Evolutionary conservation across 805 yeast species (phyloP).

Genomic region (Schwanniomyces sp.): DNA sequence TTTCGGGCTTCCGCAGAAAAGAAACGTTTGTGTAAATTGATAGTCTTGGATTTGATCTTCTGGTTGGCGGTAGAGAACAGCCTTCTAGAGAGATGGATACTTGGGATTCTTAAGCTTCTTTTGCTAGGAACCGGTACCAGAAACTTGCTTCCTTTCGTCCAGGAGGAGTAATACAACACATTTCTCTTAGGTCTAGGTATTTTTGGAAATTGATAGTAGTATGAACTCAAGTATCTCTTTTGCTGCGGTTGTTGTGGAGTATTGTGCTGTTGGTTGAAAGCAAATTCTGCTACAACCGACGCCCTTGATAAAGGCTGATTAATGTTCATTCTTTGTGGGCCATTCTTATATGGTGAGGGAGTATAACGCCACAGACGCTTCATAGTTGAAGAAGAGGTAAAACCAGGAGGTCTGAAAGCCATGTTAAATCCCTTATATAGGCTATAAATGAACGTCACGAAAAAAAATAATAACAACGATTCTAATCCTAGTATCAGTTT

Average conservation of each 20-base stretch:
- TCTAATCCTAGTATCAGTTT: neutral
- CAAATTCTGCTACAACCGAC: slow-evolving; percentile 32
- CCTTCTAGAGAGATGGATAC: slow-evolving; percentile 25
- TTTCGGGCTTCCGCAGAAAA: slow-evolving; percentile 44
- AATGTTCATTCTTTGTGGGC: slow-evolving; percentile 40
- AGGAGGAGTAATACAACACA: slow-evolving; percentile 49
- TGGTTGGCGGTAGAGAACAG: slow-evolving; percentile 37
- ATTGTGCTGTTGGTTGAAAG: slow-evolving; percentile 18
- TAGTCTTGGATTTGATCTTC: slow-evolving; percentile 34
- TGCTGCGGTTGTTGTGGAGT: slow-evolving; percentile 15
- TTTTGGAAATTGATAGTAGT: slow-evolving; percentile 47
- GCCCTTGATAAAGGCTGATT: slow-evolving; percentile 45
- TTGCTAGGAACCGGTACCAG: slow-evolving; percentile 9
- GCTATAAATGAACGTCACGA: neutral
- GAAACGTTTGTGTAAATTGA: slow-evolving; percentile 36
- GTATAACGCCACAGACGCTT: slow-evolving; percentile 18
- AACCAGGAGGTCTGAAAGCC: slow-evolving; percentile 23
- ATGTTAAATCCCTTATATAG: slow-evolving; percentile 5
- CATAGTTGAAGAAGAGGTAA: slow-evolving; percentile 11
- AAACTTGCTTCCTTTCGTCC: slow-evolving; percentile 30
- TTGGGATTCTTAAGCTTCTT: slow-evolving; percentile 16
- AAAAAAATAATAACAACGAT: neutral
- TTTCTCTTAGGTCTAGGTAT: slow-evolving; percentile 59
- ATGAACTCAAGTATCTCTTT: slow-evolving; percentile 17
- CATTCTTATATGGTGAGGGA: slow-evolving; percentile 26